Conservation (phyloP, 1,284 basidiomycete genomes). For the Cerrena zonata region DNA sequence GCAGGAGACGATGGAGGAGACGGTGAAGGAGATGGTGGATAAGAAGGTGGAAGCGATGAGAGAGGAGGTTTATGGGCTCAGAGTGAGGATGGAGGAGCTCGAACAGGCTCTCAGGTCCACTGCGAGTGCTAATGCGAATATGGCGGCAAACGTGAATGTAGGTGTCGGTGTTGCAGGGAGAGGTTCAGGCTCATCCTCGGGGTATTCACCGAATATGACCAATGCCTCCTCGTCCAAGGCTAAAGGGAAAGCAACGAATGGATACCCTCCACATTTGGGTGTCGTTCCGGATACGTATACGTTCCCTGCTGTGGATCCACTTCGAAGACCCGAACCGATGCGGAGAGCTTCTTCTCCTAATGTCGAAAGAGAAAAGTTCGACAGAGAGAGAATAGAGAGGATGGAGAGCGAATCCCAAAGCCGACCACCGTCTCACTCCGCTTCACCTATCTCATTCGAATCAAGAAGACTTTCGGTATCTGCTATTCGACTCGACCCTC, state of each 20-base stretch:
- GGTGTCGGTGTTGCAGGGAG: too few relatives aligned
- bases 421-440: slow-evolving; percentile 32
- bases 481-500: slow-evolving; percentile 41
- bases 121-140: too few relatives aligned
- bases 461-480: slow-evolving; percentile 43
- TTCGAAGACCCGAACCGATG: slow-evolving; percentile 14
- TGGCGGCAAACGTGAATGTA: too few relatives aligned
- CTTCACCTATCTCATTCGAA: slow-evolving; percentile 45
- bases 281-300: slow-evolving; percentile 38
- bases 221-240: too few relatives aligned
- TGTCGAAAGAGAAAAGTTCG: not conserved
- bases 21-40: slow-evolving; percentile 54
- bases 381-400: not conserved
- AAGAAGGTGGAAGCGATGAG: slow-evolving; percentile 47
- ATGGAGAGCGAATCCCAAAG: slow-evolving; percentile 25
- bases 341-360: slow-evolving; percentile 19
- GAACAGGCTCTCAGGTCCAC: slow-evolving; percentile 22
- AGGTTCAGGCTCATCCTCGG: slow-evolving; percentile 10
- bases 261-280: slow-evolving; percentile 25
- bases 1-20: slow-evolving; percentile 53
- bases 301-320: slow-evolving; percentile 36
- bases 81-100: slow-evolving; percentile 39
- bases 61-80: slow-evolving; percentile 51
- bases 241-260: slow-evolving; percentile 30
- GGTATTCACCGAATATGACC: slow-evolving; percentile 20